These are phyloP conservation scores for Metschnikowia peoriensis DNA, from an alignment of 805 yeast genomes.

Conservation along the genomic window DNA sequence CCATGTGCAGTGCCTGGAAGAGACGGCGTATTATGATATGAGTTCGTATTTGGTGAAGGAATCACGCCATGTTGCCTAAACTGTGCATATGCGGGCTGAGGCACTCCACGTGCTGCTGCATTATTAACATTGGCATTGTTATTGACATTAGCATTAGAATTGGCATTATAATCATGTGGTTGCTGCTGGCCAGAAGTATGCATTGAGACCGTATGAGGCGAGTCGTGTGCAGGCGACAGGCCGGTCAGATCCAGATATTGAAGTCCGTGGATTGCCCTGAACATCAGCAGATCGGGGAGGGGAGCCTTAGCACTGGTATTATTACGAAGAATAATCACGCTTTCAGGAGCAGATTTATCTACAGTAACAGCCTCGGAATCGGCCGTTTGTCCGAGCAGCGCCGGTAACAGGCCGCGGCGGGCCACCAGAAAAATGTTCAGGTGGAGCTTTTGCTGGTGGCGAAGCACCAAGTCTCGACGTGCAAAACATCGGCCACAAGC, in stretches of 20 bases:
- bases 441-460: constrained; percentile 95
- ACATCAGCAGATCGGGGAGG: constrained; percentile 24
- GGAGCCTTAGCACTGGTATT: constrained; percentile 55
- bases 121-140: no score
- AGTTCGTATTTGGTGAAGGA: constrained; percentile 27
- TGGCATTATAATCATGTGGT: neutral
- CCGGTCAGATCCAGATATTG: constrained; percentile 11
- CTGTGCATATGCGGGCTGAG: neutral
- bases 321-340: constrained; percentile 51
- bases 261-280: neutral
- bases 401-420: constrained; percentile 17
- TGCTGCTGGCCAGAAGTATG: neutral
- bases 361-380: constrained; percentile 5
- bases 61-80: constrained; percentile 12
- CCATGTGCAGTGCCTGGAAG: constrained; percentile 3
- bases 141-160: neutral
- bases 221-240: constrained; percentile 12
- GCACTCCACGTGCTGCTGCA: neutral
- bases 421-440: constrained; percentile 17
- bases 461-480: constrained; percentile 76
- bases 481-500: constrained; percentile 97
- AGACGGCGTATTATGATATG: constrained; percentile 28
- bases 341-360: constrained; percentile 30
- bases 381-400: constrained; percentile 8
- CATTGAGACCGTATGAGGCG: constrained; percentile 2